Evolutionary conservation across 1,284 basidiomycete species (phyloP), one percentile per base, ranked within the genome.

Genomic region (Cutaneotrichosporon mucoides): DNA sequence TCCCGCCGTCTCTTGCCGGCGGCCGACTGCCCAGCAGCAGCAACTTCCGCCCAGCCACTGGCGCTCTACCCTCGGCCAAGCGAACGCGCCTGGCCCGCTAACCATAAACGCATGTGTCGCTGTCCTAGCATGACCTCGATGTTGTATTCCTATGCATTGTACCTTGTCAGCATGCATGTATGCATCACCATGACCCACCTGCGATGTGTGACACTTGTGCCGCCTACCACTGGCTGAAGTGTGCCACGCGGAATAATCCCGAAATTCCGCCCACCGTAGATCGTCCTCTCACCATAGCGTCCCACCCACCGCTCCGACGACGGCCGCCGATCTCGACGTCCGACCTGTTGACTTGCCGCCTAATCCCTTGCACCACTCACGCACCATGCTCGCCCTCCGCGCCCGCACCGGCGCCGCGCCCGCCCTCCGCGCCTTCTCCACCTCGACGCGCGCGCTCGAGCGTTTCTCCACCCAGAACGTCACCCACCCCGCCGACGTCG

Each of bases 41-140:
- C 56, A 77, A 77, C 53, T 75, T 76, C 63, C 63, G 74, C 10
- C 71, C 75, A 0, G 64, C 73, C 6, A 71, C 68, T 6, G 60
- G 63, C 33, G 60, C 59, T 3, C 57, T 62, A 6, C 60, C 54
- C 33, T 41, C 58, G 6, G 60, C 67, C 5, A 73, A 73, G 50
- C 59, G 70, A 33, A 68, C 72, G 16, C 44, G 53, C 11, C 36
- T 55, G n/a, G 53, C 43, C 8, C 44, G 53, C 5, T 55, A 47
- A 41, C 24, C 24, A 24, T 24, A 24, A 24, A 24, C 16, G 13
- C 44, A 46, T 10, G 37, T 52, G 41, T 36, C 51, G 44, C n/a
- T 40, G 49, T 48, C 35, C 24, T 48, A 33, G 46, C 34, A 48
- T 36, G 34, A 13, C 33, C 34, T 8, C 24, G 34, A 13, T 34